A percentile compares a stretch with the other conserved stretches of the same genome.
phyloP scores from a whole-genome alignment of 2,329 filamentous ascomycete genomes.

The Bipolaris cookei region DNA sequence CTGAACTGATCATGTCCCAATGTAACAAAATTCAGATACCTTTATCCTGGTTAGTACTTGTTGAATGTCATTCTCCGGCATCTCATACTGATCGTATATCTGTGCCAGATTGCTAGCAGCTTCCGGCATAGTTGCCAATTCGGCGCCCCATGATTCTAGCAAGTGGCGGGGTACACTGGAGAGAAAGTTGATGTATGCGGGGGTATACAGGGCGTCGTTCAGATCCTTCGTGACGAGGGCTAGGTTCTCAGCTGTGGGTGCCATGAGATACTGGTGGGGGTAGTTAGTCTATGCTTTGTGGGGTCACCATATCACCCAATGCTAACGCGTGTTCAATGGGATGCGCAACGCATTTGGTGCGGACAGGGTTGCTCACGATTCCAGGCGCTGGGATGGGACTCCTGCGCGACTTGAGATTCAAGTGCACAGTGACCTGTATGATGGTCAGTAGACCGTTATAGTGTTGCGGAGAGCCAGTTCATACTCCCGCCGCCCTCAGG shows the following conservation, averaged over 20 bases:
- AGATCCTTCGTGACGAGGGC: slow-evolving; percentile 84
- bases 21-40: slow-evolving; percentile 7
- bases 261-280: slow-evolving; percentile 93
- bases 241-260: slow-evolving; percentile 82
- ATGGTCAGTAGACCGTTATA: slow-evolving; percentile 67
- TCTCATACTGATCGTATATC: slow-evolving; percentile 76
- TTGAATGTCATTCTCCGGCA: no score
- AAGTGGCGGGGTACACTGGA: slow-evolving; percentile 89
- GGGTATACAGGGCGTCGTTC: slow-evolving; percentile 79
- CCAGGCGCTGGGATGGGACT: slow-evolving; percentile 75
- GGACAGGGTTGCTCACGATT: background rate
- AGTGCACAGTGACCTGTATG: slow-evolving; percentile 51
- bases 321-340: background rate
- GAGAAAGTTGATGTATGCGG: slow-evolving; percentile 96
- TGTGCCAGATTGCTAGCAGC: slow-evolving; percentile 91
- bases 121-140: slow-evolving; percentile 76
- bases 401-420: slow-evolving; percentile 76
- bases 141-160: slow-evolving; percentile 90
- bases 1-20: slow-evolving; percentile 6
- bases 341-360: background rate
- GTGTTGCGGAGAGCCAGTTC: background rate
- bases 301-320: background rate
- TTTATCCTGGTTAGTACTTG: background rate
- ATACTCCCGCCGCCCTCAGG: slow-evolving; percentile 81
- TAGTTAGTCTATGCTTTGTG: slow-evolving; percentile 20